Evolutionary conservation across 106 monocot species (phyloP), one percentile per base, ranked within the genome.

Genomic region (Dioscorea alata): DNA sequence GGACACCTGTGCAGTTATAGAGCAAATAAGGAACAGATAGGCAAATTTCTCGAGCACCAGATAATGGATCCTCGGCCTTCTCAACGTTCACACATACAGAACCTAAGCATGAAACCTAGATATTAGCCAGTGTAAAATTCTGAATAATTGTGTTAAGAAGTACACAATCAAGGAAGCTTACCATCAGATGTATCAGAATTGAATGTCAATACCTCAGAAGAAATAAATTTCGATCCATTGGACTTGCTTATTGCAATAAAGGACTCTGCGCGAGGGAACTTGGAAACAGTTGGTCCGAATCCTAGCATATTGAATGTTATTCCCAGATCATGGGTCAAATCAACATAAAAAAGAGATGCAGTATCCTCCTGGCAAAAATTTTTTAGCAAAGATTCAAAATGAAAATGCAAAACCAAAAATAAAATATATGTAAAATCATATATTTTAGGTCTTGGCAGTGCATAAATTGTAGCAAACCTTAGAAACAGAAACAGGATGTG

Each of bases 1-100:
- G 54, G 23, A 90, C 42, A 74, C 84, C 87, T 17, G 87, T 90
- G 64, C 86, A 99, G 69, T 99, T 99, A 71, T 99, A 92, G 57
- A 99, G 25, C 69, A 99, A 81, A 70, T 87, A 99, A 23, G 97
- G 81, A 76, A 87, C 92, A 66, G 78, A 89, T 24, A 92, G 74
- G 67, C 76, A 77, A 42, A 99, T 77, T 77, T 99, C 92, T 67
- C 97, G 71, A 33, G 89, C 92, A 73, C 92, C 90, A 71, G 74
- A 90, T n/a, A 64, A 79, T 58, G 74, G 85, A 83, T 99, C 87
- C 84, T 92, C 75, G 62, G 78, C 57, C 80, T 87, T 99, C 70
- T 99, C 97, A 63, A 92, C 68, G 12, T 49, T 85, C 28, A 99
- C 62, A 82, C 57, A 85, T 23, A 87, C 48, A 60, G 79, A 67